Conservation (phyloP, 2,329 filamentous ascomycete genomes). For the Myriangium duriaei region DNA sequence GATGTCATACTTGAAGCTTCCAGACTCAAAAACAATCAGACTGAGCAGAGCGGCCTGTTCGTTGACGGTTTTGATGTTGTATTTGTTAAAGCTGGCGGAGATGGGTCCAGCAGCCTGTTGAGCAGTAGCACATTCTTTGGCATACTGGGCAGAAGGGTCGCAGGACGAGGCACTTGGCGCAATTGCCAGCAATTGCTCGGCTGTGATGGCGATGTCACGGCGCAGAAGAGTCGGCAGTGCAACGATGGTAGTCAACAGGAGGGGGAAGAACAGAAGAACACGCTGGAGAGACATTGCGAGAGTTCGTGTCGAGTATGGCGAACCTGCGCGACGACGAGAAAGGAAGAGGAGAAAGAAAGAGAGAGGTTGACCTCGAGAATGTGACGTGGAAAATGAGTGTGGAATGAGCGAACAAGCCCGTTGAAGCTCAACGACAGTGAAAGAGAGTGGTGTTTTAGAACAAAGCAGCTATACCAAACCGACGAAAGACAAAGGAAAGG, state of each 20-base stretch:
- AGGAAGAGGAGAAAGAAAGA: too few species aligned
- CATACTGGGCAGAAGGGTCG: slow-evolving; percentile 26
- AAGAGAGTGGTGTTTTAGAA: too few species aligned
- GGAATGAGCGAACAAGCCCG: too few species aligned
- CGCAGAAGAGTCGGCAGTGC: not conserved
- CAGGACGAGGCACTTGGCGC: slow-evolving; percentile 47
- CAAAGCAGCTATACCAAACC: too few species aligned
- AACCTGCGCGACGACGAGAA: too few species aligned
- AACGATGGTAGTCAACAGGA: not conserved
- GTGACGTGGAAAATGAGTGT: too few species aligned
- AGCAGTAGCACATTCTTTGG: slow-evolving; percentile 55
- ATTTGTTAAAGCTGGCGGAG: slow-evolving; percentile 42
- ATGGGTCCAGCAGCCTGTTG: slow-evolving; percentile 47
- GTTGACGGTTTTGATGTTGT: slow-evolving; percentile 41
- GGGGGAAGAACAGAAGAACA: not conserved
- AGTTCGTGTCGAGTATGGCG: too few species aligned
- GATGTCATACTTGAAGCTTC: slow-evolving; percentile 56
- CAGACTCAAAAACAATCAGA: slow-evolving; percentile 60
- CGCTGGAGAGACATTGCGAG: not conserved
- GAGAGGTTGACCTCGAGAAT: too few species aligned
- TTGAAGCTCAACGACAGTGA: too few species aligned
- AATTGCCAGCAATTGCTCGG: slow-evolving; percentile 38
- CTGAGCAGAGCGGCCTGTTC: slow-evolving; percentile 59
- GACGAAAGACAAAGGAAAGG: too few species aligned
- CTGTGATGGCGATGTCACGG: slow-evolving; percentile 16